Percentiles rank a stretch among this genome's conserved stretches.
These are phyloP conservation scores for Lophiotrema nucula DNA, from an alignment of 495 filamentous ascomycete species.

Conservation along the genomic window DNA sequence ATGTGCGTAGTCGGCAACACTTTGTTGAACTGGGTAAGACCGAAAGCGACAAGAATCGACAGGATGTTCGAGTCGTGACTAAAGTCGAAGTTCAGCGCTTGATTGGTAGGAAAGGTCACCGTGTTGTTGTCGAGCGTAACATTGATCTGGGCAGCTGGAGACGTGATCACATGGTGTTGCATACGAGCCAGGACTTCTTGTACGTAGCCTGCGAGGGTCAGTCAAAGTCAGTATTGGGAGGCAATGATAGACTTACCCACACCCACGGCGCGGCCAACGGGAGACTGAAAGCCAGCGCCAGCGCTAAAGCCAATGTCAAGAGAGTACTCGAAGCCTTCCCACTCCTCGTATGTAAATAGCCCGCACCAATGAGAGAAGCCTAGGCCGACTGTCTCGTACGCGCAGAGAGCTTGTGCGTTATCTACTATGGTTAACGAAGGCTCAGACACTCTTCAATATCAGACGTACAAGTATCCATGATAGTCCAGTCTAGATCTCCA, in stretches of 20 bases:
- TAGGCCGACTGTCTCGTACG: conserved; percentile 59
- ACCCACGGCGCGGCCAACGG: conserved; percentile 60
- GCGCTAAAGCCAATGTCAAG: conserved; percentile 59
- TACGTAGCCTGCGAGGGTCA: conserved; percentile 54
- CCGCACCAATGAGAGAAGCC: conserved; percentile 58
- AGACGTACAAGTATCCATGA: conserved; percentile 24
- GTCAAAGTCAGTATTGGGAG: background rate
- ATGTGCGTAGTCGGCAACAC: conserved; percentile 47
- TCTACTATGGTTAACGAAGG: conserved; percentile 41
- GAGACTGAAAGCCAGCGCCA: conserved; percentile 57
- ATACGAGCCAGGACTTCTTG: conserved; percentile 62
- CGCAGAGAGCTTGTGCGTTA: conserved; percentile 55
- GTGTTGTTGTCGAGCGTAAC: conserved; percentile 50
- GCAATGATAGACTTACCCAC: conserved; percentile 44
- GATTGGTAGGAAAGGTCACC: conserved; percentile 50
- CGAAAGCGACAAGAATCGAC: conserved; percentile 50
- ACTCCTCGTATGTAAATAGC: conserved; percentile 58
- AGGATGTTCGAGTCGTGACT: conserved; percentile 43
- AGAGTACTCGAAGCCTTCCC: conserved; percentile 55
- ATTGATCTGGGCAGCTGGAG: conserved; percentile 58
- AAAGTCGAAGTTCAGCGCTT: conserved; percentile 48
- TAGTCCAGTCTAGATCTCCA: conserved; percentile 22
- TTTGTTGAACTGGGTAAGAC: conserved; percentile 53
- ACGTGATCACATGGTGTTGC: conserved; percentile 52
- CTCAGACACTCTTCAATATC: background rate